phyloP scores from a whole-genome alignment of 345 rosid species.

The Acer yangbiense region DNA sequence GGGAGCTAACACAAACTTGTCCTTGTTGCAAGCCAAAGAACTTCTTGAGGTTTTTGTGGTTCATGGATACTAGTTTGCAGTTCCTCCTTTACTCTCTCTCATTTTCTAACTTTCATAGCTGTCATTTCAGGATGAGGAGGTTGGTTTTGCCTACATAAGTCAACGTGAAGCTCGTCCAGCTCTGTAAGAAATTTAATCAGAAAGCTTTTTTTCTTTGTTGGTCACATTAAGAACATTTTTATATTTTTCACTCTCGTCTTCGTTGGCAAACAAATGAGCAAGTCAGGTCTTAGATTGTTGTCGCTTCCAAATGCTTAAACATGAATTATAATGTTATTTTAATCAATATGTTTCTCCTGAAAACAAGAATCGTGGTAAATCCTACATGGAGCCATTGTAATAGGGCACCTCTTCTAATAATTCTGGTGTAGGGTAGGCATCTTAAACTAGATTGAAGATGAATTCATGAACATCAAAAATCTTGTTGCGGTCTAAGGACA shows the following conservation, averaged over 20 bases:
- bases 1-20: constrained; percentile 89
- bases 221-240: not conserved
- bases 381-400: not conserved
- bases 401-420: not conserved
- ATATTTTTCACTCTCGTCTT: not conserved
- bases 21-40: constrained; percentile 67
- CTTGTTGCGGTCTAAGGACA: not conserved
- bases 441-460: not conserved
- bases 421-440: not conserved
- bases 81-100: constrained; percentile 6
- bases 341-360: constrained; percentile 5
- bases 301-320: not conserved
- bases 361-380: not conserved
- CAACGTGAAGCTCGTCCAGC: constrained; percentile 89
- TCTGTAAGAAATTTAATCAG: constrained; percentile 54
- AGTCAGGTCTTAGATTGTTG: not conserved
- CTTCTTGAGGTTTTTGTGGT: constrained; percentile 78
- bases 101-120: constrained; percentile 16
- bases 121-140: constrained; percentile 66
- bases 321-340: not conserved
- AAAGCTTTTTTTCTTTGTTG: constrained; percentile 16
- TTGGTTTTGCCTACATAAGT: constrained; percentile 94
- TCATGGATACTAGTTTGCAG: constrained; percentile 13
- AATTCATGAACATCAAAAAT: not conserved
- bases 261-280: not conserved